Percentiles rank a stretch among this genome's conserved stretches.
phyloP scores from a whole-genome alignment of 2,329 filamentous ascomycete species.

The Coleophoma eucalyptorum region DNA sequence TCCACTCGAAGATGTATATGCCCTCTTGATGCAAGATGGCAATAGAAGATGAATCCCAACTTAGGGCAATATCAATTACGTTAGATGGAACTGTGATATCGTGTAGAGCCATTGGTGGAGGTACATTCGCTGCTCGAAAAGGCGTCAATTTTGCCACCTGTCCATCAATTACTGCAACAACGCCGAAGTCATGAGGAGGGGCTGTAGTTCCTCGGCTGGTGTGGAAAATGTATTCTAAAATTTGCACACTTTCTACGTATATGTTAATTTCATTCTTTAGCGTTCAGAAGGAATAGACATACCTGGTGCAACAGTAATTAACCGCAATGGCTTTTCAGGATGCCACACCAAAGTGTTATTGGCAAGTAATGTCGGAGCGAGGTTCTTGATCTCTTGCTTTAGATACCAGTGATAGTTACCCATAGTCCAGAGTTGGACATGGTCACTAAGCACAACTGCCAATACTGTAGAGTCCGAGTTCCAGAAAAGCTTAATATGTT shows the following conservation, averaged over 20 bases:
- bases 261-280: constrained; percentile 4
- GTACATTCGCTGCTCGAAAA: constrained; percentile 77
- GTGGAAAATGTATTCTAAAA: constrained; percentile 65
- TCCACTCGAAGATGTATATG: constrained; percentile 68
- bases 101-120: constrained; percentile 87
- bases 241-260: constrained; percentile 42
- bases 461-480: constrained; percentile 90
- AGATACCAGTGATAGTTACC: constrained; percentile 98
- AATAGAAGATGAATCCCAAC: constrained; percentile 58
- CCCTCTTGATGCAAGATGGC: constrained; percentile 67
- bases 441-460: constrained; percentile 70
- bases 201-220: constrained; percentile 65
- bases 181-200: constrained; percentile 72
- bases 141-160: constrained; percentile 78
- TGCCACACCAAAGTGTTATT: constrained; percentile 60
- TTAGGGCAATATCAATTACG: constrained; percentile 72
- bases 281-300: constrained; percentile 17
- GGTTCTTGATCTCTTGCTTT: constrained; percentile 74
- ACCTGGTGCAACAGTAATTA: constrained; percentile 53
- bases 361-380: constrained; percentile 29
- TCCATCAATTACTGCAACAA: constrained; percentile 83
- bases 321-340: constrained; percentile 73
- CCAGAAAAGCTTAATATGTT: constrained; percentile 71
- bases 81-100: constrained; percentile 62
- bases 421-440: constrained; percentile 92